Base-by-base conservation (phyloP, 768 basidiomycete species). In the Mycena epipterygia region DNA sequence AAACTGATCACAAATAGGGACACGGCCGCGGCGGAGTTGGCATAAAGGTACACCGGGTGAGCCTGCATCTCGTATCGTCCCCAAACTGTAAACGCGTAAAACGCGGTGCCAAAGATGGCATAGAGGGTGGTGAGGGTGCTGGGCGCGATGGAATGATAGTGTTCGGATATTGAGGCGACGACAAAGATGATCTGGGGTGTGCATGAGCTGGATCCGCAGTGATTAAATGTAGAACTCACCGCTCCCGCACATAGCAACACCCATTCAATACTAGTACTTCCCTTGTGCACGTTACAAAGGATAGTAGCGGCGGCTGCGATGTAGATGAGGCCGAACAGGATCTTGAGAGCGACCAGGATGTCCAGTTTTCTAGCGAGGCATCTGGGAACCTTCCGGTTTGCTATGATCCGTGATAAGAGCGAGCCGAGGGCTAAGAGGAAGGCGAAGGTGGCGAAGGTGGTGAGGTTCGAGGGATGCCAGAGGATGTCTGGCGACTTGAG, bases 401-500 rank as follows among this genome's bases (percentile, higher is more conserved):
- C 16, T 6, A 52, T 3, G 27, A 52, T 59, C 2, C 65, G 46
- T 5, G 21, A 32, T 21, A 42, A 30, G n/a, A 68, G 60, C 17
- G 44, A 12, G 14, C 19, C n/a, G 21, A 57, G 5, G 17, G 53
- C 60, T 0, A 57, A 17, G 33, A 63, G 32, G 53, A 63, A 57
- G 11, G 39, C 58, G 32, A 33, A 2, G 53, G n/a, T n/a, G n/a
- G n/a, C n/a, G n/a, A n/a, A n/a, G n/a, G 53, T 13, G 32, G 23
- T 23, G n/a, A 29, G 53, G 41, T 44, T 21, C 30, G 16, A 44
- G 19, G 39, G 14, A 14, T 33, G 35, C n/a, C n/a, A n/a, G 9
- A 48, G 32, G 29, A 32, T 32, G 25, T 60, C 56, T 35, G 32
- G 42, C 65, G 35, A 32, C 39, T n/a, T 0, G 88, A 91, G 75